These are phyloP conservation scores for Trametes cubensis DNA, from an alignment of 768 basidiomycete species.

Conservation along the genomic window DNA sequence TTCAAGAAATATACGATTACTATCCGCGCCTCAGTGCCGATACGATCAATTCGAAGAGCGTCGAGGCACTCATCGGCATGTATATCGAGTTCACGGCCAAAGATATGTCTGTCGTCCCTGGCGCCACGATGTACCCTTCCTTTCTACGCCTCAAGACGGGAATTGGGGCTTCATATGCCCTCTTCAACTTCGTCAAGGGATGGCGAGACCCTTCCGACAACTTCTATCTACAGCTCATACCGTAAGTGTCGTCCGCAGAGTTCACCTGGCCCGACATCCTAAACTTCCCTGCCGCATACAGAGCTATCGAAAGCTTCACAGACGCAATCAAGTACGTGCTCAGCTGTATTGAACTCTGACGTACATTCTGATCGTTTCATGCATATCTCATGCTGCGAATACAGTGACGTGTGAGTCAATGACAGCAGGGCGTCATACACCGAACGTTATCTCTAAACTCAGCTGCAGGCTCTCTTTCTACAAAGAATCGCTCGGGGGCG, in stretches of 20 bases:
- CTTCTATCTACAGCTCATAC: conserved; percentile 42
- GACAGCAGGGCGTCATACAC: neutral
- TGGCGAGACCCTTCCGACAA: conserved; percentile 36
- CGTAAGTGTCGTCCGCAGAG: conserved; percentile 24
- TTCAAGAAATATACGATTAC: conserved; percentile 35
- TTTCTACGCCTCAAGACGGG: conserved; percentile 38
- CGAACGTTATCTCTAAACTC: neutral
- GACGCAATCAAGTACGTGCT: neutral
- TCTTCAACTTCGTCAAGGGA: conserved; percentile 32
- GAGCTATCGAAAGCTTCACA: neutral
- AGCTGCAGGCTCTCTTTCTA: conserved; percentile 21
- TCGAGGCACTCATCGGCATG: conserved; percentile 40
- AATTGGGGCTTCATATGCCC: conserved; percentile 37
- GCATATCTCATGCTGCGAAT: no score
- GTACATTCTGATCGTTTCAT: no score
- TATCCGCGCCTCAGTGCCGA: conserved; percentile 37
- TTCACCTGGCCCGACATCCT: neutral
- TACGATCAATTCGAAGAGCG: conserved; percentile 31
- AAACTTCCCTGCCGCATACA: neutral
- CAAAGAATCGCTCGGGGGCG: conserved; percentile 23
- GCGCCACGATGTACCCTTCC: conserved; percentile 33
- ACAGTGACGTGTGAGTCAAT: conserved; percentile 20
- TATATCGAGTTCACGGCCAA: conserved; percentile 38
- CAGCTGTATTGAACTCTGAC: no score
- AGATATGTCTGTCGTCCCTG: conserved; percentile 29